phyloP scores from a whole-genome alignment of 2,329 filamentous ascomycete species.

The Raffaelea ambrosiae region DNA sequence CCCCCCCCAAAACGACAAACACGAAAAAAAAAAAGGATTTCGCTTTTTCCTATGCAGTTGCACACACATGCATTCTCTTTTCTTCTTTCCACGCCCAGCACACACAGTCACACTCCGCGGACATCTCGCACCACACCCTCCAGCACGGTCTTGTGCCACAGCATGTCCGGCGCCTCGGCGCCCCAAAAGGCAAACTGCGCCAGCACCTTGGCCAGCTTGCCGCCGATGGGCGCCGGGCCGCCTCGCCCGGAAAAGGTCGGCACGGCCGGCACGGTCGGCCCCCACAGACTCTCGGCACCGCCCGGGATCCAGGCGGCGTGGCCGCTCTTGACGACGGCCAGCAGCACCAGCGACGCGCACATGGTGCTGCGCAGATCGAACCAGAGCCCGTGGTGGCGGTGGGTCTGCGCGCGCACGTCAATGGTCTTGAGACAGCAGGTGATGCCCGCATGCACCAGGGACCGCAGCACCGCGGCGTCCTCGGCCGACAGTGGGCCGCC shows the following conservation, averaged over 20 bases:
- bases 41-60: no score
- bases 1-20: no score
- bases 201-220: constrained; percentile 27
- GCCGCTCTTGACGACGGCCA: background rate
- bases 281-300: background rate
- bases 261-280: background rate
- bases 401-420: background rate
- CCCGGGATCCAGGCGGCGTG: background rate
- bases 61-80: no score
- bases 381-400: constrained; percentile 1
- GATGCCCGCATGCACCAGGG: background rate
- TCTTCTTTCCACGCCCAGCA: no score
- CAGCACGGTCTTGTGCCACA: background rate
- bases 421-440: background rate
- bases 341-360: background rate
- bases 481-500: background rate
- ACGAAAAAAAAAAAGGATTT: no score
- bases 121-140: background rate
- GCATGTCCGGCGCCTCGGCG: background rate
- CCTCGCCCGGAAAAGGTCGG: constrained; percentile 33
- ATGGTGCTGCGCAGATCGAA: constrained; percentile 1
- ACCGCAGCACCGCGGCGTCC: background rate
- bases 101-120: no score
- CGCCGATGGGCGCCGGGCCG: constrained; percentile 24
- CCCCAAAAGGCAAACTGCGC: constrained; percentile 26